phyloP scores from a whole-genome alignment of 139 green algal genomes.

The Micractinium conductrix region DNA sequence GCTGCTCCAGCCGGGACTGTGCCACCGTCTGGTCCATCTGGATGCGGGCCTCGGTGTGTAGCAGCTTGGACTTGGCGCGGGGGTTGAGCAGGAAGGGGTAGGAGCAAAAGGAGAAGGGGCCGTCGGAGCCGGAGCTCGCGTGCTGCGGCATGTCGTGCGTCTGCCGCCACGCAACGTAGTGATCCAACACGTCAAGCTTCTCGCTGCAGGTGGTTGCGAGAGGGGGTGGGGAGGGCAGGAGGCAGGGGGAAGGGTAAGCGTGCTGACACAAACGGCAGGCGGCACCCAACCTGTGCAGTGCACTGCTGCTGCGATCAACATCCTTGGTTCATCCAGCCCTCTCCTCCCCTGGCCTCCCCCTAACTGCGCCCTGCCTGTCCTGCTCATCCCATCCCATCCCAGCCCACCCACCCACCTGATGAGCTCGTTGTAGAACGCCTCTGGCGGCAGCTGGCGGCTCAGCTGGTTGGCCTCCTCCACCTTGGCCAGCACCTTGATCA shows the following conservation, averaged over 20 bases:
- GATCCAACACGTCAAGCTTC: constrained; percentile 91
- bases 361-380: no score
- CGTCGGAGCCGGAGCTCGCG: constrained; percentile 50
- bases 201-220: constrained; percentile 53
- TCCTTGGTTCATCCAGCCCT: no score
- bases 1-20: constrained; percentile 77
- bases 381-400: no score
- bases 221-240: not conserved
- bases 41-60: constrained; percentile 77
- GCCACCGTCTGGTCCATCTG: constrained; percentile 66
- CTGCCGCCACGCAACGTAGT: constrained; percentile 91
- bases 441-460: constrained; percentile 73
- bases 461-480: constrained; percentile 88
- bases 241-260: no score
- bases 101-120: constrained; percentile 90
- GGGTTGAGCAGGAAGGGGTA: constrained; percentile 94
- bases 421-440: constrained; percentile 93
- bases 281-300: no score
- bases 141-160: constrained; percentile 69
- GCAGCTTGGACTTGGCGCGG: constrained; percentile 88
- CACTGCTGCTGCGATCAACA: no score
- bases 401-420: no score
- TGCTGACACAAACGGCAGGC: no score
- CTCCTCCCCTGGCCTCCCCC: no score
- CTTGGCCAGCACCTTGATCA: constrained; percentile 85